Evolutionary conservation across 306 rosid genomes (phyloP).

Genomic region (Arachis stenosperma): DNA sequence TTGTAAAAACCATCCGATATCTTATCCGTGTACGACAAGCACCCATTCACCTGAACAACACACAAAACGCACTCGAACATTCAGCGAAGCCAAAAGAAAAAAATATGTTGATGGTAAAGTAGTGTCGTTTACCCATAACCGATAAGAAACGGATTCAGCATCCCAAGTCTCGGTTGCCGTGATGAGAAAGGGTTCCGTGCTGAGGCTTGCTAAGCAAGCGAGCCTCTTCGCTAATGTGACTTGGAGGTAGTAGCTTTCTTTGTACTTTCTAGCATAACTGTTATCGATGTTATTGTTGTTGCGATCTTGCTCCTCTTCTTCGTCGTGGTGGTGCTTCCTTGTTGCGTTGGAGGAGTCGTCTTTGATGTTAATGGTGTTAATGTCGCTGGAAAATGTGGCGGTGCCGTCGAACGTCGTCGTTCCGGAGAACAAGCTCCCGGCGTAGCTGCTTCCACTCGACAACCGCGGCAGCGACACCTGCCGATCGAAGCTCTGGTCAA

Average conservation of each 20-base stretch:
- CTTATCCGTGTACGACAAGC: conserved; percentile 92
- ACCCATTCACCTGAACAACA: conserved; percentile 79
- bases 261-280: conserved; percentile 44
- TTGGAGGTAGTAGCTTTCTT: conserved; percentile 67
- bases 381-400: conserved; percentile 61
- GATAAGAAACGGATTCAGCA: conserved; percentile 79
- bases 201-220: conserved; percentile 62
- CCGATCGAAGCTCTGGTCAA: conserved; percentile 70
- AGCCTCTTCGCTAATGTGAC: conserved; percentile 65
- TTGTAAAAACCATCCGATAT: conserved; percentile 92
- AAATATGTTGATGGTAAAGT: no score
- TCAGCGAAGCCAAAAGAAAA: no score
- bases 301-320: not conserved
- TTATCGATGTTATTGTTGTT: conserved; percentile 21
- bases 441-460: conserved; percentile 83
- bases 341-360: conserved; percentile 45
- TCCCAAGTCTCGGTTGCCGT: conserved; percentile 60
- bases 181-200: conserved; percentile 55
- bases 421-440: conserved; percentile 84
- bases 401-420: conserved; percentile 66
- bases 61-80: not conserved
- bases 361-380: conserved; percentile 53
- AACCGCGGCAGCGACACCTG: conserved; percentile 74
- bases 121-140: conserved; percentile 77
- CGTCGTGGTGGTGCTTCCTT: conserved; percentile 36